A percentile compares a stretch with the other conserved stretches of the same genome.
These are phyloP conservation scores for Leishmania major DNA, from an alignment of 208 protist species.

Conservation along the genomic window DNA sequence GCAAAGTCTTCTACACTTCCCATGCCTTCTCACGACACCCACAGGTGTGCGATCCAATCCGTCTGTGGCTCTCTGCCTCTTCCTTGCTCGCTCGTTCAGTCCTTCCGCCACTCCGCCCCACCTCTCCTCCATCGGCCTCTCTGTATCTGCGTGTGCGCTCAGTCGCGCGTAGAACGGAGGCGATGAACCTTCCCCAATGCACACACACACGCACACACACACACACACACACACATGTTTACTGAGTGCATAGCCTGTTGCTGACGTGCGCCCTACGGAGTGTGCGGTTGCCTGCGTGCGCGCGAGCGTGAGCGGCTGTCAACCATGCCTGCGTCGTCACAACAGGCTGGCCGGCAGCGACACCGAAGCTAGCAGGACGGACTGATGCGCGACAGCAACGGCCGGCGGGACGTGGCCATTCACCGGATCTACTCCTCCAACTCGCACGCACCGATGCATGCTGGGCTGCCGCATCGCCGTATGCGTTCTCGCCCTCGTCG, in stretches of 20 bases:
- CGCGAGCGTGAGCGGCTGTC: background rate
- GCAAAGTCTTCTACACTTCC: background rate
- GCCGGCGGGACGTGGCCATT: slow-evolving; percentile 1
- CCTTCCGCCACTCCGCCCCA: too few relatives aligned
- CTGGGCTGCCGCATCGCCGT: slow-evolving; percentile 5
- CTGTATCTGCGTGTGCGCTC: too few relatives aligned
- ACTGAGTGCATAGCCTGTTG: background rate
- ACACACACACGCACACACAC: too few relatives aligned
- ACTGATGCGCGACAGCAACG: slow-evolving; percentile 2
- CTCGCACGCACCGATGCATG: background rate
- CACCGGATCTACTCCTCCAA: slow-evolving; percentile 11
- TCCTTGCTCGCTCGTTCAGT: background rate
- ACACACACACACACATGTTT: background rate
- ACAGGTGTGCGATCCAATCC: background rate
- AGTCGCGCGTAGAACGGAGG: too few relatives aligned
- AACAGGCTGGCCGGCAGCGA: background rate
- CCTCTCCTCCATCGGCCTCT: too few relatives aligned
- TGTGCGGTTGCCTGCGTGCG: background rate
- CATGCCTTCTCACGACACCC: too few relatives aligned
- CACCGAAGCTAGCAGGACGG: slow-evolving; percentile 2
- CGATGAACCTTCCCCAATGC: too few relatives aligned
- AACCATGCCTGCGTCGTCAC: slow-evolving; percentile 1
- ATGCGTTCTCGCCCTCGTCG: slow-evolving; percentile 5
- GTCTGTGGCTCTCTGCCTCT: too few relatives aligned
- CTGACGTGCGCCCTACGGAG: background rate